Evolutionary conservation across 345 rosid genomes (phyloP).

Genomic region (Corchorus olitorius): DNA sequence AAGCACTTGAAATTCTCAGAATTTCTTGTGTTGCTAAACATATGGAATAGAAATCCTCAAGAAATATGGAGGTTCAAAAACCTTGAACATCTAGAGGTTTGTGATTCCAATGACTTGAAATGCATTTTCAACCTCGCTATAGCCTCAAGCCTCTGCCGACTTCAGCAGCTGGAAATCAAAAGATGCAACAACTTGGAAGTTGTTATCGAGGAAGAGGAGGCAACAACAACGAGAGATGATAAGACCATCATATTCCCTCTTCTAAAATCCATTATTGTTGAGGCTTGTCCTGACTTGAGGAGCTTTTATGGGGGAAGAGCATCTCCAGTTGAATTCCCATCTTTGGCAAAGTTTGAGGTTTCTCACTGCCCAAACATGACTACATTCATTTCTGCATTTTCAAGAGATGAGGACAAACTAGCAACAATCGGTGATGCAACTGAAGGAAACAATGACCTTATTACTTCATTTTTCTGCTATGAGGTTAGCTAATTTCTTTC

Average conservation of each 20-base stretch:
- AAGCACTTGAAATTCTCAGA: not conserved
- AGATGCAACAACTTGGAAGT: not conserved
- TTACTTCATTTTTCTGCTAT: not conserved
- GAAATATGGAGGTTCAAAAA: not conserved
- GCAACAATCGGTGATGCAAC: too few species aligned
- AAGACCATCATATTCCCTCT: not conserved
- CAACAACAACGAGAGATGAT: not conserved
- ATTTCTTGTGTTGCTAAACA: not conserved
- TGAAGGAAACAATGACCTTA: not conserved
- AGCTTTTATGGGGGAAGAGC: not conserved
- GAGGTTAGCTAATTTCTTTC: not conserved
- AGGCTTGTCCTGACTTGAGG: not conserved
- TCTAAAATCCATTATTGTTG: not conserved
- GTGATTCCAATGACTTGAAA: not conserved
- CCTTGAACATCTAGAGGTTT: not conserved
- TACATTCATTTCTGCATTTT: not conserved
- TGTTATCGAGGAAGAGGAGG: not conserved
- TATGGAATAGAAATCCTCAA: not conserved
- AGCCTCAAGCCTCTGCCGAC: not conserved
- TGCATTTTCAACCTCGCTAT: not conserved
- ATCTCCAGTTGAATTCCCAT: not conserved
- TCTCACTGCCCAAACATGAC: not conserved
- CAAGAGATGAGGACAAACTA: not conserved
- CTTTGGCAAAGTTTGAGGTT: not conserved
- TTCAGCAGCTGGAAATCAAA: not conserved